A percentile compares a stretch with the other conserved stretches of the same genome.
Conservation (phyloP, 805 yeast species). For the Metschnikowia gruessii region DNA sequence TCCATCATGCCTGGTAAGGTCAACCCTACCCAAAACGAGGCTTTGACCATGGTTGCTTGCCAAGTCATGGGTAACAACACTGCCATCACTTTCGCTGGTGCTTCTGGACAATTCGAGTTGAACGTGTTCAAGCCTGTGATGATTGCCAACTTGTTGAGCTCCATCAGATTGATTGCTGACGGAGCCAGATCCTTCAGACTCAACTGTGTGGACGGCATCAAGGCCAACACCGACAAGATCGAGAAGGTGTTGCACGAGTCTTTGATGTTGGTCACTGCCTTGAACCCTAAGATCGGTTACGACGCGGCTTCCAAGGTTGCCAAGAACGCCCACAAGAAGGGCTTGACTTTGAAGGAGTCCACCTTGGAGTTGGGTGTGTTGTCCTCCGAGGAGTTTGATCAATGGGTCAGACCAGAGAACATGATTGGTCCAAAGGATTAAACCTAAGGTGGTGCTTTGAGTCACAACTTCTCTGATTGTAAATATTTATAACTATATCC, state of each 20-base stretch:
- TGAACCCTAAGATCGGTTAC: conserved; percentile 98
- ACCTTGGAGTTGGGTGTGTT: conserved; percentile 89
- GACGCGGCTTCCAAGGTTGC: conserved; percentile 97
- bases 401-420: conserved; percentile 96
- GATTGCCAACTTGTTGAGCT: conserved; percentile 85
- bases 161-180: conserved; percentile 86
- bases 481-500: conserved; percentile 2
- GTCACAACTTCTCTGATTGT: conserved; percentile 2
- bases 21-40: conserved; percentile 99
- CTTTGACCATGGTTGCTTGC: conserved; percentile 95
- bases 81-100: conserved; percentile 95
- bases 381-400: conserved; percentile 81
- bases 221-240: conserved; percentile 85
- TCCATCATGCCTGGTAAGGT: conserved; percentile 99
- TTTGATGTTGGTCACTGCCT: conserved; percentile 96
- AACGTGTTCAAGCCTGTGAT: conserved; percentile 97
- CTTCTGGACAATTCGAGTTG: conserved; percentile 97
- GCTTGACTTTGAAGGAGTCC: conserved; percentile 90
- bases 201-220: conserved; percentile 93
- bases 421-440: conserved; percentile 90
- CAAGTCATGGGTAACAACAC: conserved; percentile 98
- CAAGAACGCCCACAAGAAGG: conserved; percentile 97
- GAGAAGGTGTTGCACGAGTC: conserved; percentile 88
- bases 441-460: too few species aligned
- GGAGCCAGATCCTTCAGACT: conserved; percentile 86